Evolutionary conservation across 495 filamentous ascomycete genomes (phyloP).

Genomic region (Penicillium manginii): DNA sequence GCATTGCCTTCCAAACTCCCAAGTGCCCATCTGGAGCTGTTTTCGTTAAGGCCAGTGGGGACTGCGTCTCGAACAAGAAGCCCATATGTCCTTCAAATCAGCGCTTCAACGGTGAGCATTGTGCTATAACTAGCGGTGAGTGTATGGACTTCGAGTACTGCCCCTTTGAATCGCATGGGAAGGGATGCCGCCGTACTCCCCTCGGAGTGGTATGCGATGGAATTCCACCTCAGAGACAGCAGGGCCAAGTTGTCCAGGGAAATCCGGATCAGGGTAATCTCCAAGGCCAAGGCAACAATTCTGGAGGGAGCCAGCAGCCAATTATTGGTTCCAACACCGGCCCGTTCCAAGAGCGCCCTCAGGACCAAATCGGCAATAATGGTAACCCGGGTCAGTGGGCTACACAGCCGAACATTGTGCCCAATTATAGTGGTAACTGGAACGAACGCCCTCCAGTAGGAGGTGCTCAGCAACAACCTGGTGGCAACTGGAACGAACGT

Average conservation of each 20-base stretch:
- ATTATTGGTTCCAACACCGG: neutral
- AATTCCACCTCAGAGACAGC: neutral
- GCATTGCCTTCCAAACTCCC: slow-evolving; percentile 5
- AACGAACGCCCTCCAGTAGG: neutral
- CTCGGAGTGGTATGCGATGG: slow-evolving; percentile 1
- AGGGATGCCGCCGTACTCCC: neutral
- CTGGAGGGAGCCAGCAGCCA: neutral
- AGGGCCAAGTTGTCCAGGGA: neutral
- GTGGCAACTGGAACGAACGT: neutral
- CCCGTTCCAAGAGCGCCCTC: neutral
- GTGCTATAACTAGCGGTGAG: slow-evolving; percentile 6
- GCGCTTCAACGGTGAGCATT: slow-evolving; percentile 11
- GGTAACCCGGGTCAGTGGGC: neutral
- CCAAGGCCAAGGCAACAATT: neutral
- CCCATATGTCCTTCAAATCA: slow-evolving; percentile 6
- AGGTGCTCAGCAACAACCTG: neutral
- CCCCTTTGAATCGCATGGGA: slow-evolving; percentile 5
- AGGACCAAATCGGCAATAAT: neutral
- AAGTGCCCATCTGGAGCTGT: slow-evolving; percentile 4
- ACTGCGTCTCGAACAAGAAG: neutral
- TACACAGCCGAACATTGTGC: neutral
- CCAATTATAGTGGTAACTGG: neutral
- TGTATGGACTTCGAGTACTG: slow-evolving; percentile 17
- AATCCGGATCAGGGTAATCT: neutral
- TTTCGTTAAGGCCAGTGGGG: neutral